Percentiles rank a stretch among this genome's conserved stretches.
Conservation (phyloP, 2,329 filamentous ascomycete genomes). For the Scedosporium apiospermum region DNA sequence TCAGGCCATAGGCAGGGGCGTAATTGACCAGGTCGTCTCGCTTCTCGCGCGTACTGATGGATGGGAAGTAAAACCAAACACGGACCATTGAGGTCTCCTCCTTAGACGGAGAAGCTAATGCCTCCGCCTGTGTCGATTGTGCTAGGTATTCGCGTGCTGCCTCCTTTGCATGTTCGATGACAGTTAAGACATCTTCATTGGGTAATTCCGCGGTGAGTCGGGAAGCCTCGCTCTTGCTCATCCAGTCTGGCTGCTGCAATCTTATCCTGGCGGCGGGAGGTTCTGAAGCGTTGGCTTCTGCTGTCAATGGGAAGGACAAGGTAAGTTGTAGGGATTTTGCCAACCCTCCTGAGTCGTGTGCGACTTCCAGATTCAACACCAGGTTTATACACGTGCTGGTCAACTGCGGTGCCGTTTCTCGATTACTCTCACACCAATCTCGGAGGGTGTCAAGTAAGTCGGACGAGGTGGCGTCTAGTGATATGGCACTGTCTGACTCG, state of each 20-base stretch:
- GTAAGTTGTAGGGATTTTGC: constrained; percentile 20
- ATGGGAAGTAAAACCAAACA: constrained; percentile 56
- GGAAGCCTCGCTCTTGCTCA: constrained; percentile 37
- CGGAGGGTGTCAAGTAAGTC: constrained; percentile 12
- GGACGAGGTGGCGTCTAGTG: constrained; percentile 15
- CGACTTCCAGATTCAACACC: constrained; percentile 17
- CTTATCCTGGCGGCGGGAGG: constrained; percentile 30
- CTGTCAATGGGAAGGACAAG: constrained; percentile 23
- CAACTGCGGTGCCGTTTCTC: constrained; percentile 5
- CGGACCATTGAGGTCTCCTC: constrained; percentile 27
- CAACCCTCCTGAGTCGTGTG: constrained; percentile 1
- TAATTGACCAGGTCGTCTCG: constrained; percentile 46
- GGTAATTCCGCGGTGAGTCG: constrained; percentile 29
- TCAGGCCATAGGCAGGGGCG: constrained; percentile 41
- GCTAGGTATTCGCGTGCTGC: constrained; percentile 21
- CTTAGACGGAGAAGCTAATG: neutral
- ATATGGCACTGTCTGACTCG: constrained; percentile 24
- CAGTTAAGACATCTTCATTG: constrained; percentile 31
- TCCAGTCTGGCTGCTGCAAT: constrained; percentile 40
- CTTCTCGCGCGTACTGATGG: constrained; percentile 49
- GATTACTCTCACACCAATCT: constrained; percentile 14
- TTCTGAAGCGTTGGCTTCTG: constrained; percentile 16
- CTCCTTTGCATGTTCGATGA: constrained; percentile 9
- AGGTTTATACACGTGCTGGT: constrained; percentile 12
- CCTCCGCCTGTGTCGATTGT: constrained; percentile 8